phyloP scores from a whole-genome alignment of 305 asterid genomes.

The Solanum hybrid region DNA sequence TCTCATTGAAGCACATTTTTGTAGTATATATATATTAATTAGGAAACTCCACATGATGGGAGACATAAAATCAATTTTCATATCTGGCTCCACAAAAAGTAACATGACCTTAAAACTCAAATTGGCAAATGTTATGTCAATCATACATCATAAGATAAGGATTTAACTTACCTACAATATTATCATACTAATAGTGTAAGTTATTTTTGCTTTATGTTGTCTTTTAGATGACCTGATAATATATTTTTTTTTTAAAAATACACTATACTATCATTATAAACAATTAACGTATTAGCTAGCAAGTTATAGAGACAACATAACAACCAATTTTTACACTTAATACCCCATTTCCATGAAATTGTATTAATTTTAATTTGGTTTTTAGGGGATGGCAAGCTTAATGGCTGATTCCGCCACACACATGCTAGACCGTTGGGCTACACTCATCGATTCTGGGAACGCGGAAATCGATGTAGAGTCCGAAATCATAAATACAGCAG shows the following conservation, averaged over 20 bases:
- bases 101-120: background rate
- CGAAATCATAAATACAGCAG: slow-evolving; percentile 61
- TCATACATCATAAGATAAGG: background rate
- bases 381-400: slow-evolving; percentile 62
- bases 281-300: background rate
- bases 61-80: background rate
- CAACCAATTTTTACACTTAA: background rate
- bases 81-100: background rate
- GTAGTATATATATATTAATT: background rate
- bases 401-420: slow-evolving; percentile 57
- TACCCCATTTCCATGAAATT: background rate
- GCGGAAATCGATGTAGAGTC: slow-evolving; percentile 58
- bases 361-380: background rate
- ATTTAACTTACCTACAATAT: background rate
- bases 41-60: background rate
- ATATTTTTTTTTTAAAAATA: background rate
- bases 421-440: slow-evolving; percentile 62
- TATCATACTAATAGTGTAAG: background rate
- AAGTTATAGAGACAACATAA: background rate
- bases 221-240: background rate
- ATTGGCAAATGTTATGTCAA: background rate
- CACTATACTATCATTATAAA: background rate
- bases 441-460: slow-evolving; percentile 28
- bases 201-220: background rate
- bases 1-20: background rate